Evolutionary conservation across 768 basidiomycete species (phyloP).

Genomic region (Pleurotus eryngii): DNA sequence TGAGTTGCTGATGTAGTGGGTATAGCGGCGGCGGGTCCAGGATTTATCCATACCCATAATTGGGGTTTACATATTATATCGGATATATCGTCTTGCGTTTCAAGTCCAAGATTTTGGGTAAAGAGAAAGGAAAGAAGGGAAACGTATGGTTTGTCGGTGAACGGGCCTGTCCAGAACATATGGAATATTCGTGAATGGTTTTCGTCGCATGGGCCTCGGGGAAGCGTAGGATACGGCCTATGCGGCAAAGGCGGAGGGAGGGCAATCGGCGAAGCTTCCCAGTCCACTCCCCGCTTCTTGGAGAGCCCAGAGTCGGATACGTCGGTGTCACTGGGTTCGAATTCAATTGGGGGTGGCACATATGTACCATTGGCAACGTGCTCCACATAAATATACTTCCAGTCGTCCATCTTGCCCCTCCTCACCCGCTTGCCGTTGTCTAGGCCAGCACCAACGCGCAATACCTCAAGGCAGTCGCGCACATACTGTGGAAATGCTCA

Average conservation of each 20-base stretch:
- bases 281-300: constrained; percentile 58
- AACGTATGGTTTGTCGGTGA: constrained; percentile 98
- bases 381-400: constrained; percentile 89
- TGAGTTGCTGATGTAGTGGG: constrained; percentile 78
- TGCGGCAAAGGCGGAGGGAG: constrained; percentile 52
- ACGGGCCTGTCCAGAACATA: constrained; percentile 99
- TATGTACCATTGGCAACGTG: constrained; percentile 25
- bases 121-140: constrained; percentile 92
- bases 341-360: constrained; percentile 18
- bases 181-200: constrained; percentile 90
- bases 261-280: constrained; percentile 52
- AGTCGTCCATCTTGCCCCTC: constrained; percentile 73
- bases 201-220: constrained; percentile 66
- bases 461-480: constrained; percentile 93
- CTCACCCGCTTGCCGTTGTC: constrained; percentile 77
- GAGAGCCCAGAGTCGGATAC: constrained; percentile 54
- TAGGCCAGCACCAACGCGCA: constrained; percentile 86
- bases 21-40: constrained; percentile 89
- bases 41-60: constrained; percentile 99
- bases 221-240: constrained; percentile 52
- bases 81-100: constrained; percentile 49
- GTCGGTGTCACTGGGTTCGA: constrained; percentile 30
- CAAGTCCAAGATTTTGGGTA: constrained; percentile 90
- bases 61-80: constrained; percentile 78
- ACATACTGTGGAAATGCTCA: constrained; percentile 64